Evolutionary conservation across 106 monocot genomes (phyloP).

Genomic region (Allium sativum): DNA sequence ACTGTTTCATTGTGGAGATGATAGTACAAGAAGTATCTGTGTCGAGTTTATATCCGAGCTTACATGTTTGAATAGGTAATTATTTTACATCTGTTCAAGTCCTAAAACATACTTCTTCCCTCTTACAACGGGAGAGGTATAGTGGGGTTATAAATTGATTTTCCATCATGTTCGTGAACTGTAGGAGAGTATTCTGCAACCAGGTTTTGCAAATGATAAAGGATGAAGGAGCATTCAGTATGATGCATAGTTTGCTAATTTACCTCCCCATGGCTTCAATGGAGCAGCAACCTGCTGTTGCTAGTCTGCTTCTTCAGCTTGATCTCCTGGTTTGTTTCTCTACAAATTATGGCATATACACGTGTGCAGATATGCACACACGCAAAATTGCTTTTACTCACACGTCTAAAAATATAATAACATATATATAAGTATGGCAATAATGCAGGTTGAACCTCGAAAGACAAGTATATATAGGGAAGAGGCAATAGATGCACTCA

Average conservation of each 20-base stretch:
- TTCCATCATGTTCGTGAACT: not conserved
- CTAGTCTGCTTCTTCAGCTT: slow-evolving; percentile 53
- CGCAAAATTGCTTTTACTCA: too few relatives aligned
- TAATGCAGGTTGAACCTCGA: slow-evolving; percentile 40
- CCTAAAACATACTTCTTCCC: too few relatives aligned
- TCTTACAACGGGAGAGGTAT: too few relatives aligned
- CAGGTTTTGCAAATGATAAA: slow-evolving; percentile 35
- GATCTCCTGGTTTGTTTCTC: slow-evolving; percentile 35
- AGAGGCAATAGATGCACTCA: slow-evolving; percentile 47
- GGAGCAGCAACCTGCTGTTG: slow-evolving; percentile 35
- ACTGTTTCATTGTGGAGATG: slow-evolving; percentile 41
- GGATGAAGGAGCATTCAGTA: slow-evolving; percentile 50
- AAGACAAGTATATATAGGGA: slow-evolving; percentile 50
- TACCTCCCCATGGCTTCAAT: slow-evolving; percentile 47
- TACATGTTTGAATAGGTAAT: slow-evolving; percentile 32
- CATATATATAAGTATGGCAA: too few relatives aligned
- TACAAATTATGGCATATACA: too few relatives aligned
- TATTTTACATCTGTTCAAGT: not conserved
- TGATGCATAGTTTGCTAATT: slow-evolving; percentile 40
- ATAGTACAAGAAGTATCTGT: slow-evolving; percentile 29
- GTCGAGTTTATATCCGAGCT: slow-evolving; percentile 42
- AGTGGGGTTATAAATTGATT: too few relatives aligned
- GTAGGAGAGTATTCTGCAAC: slow-evolving; percentile 37
- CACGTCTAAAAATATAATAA: too few relatives aligned
- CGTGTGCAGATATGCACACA: too few relatives aligned